phyloP scores from a whole-genome alignment of 768 basidiomycete genomes.

The Collybiopsis confluens region DNA sequence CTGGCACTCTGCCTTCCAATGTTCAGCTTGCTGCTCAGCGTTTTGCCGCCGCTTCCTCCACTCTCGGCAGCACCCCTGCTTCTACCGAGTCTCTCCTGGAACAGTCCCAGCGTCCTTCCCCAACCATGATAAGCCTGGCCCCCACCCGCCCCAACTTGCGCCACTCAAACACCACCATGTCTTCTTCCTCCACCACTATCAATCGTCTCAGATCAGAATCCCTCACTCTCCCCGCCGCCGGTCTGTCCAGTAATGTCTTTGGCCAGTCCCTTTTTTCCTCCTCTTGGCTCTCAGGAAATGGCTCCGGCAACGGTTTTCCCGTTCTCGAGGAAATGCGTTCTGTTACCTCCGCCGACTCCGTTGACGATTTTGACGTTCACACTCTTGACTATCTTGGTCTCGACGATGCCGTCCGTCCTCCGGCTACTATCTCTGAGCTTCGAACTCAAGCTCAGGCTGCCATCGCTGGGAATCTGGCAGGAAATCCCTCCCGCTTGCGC shows the following conservation, averaged over 20 bases:
- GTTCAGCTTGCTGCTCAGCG: slow-evolving; percentile 84
- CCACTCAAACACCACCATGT: slow-evolving; percentile 64
- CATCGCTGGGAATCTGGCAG: slow-evolving; percentile 75
- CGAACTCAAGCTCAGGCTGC: slow-evolving; percentile 88
- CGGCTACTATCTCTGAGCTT: slow-evolving; percentile 87
- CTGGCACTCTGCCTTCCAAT: slow-evolving; percentile 96
- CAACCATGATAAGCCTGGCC: slow-evolving; percentile 39
- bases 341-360: slow-evolving; percentile 72
- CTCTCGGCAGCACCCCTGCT: slow-evolving; percentile 41
- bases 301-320: slow-evolving; percentile 52
- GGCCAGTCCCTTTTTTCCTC: slow-evolving; percentile 88
- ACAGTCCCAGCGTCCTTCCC: slow-evolving; percentile 46
- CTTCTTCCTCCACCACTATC: slow-evolving; percentile 58
- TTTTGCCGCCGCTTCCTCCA: slow-evolving; percentile 65
- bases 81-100: slow-evolving; percentile 41
- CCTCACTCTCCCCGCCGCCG: slow-evolving; percentile 76
- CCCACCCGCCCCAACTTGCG: slow-evolving; percentile 64
- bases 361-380: slow-evolving; percentile 88
- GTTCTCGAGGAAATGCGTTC: slow-evolving; percentile 80
- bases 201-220: slow-evolving; percentile 92
- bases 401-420: slow-evolving; percentile 71
- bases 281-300: slow-evolving; percentile 75
- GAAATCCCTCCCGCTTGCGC: slow-evolving; percentile 72
- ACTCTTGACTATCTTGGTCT: slow-evolving; percentile 96
- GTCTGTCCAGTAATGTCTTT: slow-evolving; percentile 71